These are phyloP conservation scores for Nidula niveotomentosa DNA, from an alignment of 1,284 basidiomycete species.

Conservation along the genomic window DNA sequence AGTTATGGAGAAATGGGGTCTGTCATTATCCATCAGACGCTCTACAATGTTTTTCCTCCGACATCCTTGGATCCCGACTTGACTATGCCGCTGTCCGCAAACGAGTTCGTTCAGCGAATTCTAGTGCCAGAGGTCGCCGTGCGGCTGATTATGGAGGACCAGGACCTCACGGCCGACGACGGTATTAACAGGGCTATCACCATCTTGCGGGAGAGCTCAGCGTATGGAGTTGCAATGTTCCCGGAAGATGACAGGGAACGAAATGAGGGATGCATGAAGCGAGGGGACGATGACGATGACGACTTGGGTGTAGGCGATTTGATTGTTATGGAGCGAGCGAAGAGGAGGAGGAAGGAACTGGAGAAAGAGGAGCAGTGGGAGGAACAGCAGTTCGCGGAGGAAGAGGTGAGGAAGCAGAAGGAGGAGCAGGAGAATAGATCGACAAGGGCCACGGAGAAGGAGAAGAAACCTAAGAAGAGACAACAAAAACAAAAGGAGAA, in stretches of 20 bases:
- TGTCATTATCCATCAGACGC: slow-evolving; percentile 72
- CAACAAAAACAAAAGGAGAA: slow-evolving; percentile 8
- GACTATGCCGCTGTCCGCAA: slow-evolving; percentile 61
- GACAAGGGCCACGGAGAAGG: slow-evolving; percentile 18
- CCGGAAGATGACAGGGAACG: slow-evolving; percentile 52
- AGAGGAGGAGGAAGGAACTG: slow-evolving; percentile 57
- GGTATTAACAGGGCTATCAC: slow-evolving; percentile 43
- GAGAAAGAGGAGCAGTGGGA: slow-evolving; percentile 54
- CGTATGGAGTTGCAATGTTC: slow-evolving; percentile 81
- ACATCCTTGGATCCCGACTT: slow-evolving; percentile 47
- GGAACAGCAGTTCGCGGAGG: slow-evolving; percentile 23
- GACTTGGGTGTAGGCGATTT: slow-evolving; percentile 48
- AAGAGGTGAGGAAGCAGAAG: slow-evolving; percentile 9
- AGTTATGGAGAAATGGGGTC: slow-evolving; percentile 83
- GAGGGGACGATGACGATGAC: slow-evolving; percentile 14
- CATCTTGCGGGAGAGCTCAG: slow-evolving; percentile 70
- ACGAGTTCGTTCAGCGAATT: slow-evolving; percentile 71
- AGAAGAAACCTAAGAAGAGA: slow-evolving; percentile 18
- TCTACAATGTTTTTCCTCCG: slow-evolving; percentile 73
- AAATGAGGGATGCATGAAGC: slow-evolving; percentile 28
- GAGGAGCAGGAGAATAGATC: slow-evolving; percentile 23
- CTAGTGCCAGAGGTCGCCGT: slow-evolving; percentile 75
- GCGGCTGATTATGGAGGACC: slow-evolving; percentile 72
- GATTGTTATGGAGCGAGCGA: slow-evolving; percentile 68
- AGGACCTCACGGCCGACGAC: slow-evolving; percentile 33